A percentile compares a stretch with the other conserved stretches of the same genome.
Conservation (phyloP, 352 stramenopile species). For the Sclerospora graminicola region DNA sequence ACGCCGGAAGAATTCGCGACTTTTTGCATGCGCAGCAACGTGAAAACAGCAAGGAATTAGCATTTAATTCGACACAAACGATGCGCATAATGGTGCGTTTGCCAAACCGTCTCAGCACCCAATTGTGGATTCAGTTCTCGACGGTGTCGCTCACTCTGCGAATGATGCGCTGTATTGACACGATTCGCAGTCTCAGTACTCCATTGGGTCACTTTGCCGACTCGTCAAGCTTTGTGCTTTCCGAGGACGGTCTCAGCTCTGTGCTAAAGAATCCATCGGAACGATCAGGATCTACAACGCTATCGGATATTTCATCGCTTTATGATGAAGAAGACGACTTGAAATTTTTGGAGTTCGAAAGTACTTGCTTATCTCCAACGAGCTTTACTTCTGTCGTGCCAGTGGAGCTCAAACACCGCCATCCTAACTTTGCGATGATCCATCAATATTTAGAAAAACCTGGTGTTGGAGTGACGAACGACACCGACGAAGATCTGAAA, state of each 20-base stretch:
- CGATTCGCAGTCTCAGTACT: conserved; percentile 32
- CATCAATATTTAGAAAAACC: conserved; percentile 5
- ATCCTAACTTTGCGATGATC: conserved; percentile 18
- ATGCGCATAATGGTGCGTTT: conserved; percentile 40
- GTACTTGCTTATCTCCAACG: conserved; percentile 14
- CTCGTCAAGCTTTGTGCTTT: conserved; percentile 62
- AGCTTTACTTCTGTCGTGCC: conserved; percentile 26
- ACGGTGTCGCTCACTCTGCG: conserved; percentile 59
- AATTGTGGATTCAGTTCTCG: conserved; percentile 46
- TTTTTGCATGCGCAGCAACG: conserved; percentile 29
- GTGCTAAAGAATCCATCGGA: conserved; percentile 19
- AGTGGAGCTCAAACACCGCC: conserved; percentile 41
- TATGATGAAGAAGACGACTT: conserved; percentile 21
- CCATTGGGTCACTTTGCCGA: conserved; percentile 49
- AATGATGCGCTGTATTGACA: conserved; percentile 75
- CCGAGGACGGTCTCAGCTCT: conserved; percentile 43
- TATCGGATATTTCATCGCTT: neutral
- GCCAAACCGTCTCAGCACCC: conserved; percentile 7
- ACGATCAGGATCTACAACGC: conserved; percentile 2
- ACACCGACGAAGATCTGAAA: conserved; percentile 18
- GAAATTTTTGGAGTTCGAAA: conserved; percentile 25
- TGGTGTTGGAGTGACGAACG: conserved; percentile 13
- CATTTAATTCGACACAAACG: conserved; percentile 15
- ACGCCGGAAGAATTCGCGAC: conserved; percentile 57
- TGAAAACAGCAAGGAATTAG: conserved; percentile 2